Evolutionary conservation across 768 basidiomycete genomes (phyloP), one percentile per base, ranked within the genome.

Genomic region (Rhizopogon vulgaris): DNA sequence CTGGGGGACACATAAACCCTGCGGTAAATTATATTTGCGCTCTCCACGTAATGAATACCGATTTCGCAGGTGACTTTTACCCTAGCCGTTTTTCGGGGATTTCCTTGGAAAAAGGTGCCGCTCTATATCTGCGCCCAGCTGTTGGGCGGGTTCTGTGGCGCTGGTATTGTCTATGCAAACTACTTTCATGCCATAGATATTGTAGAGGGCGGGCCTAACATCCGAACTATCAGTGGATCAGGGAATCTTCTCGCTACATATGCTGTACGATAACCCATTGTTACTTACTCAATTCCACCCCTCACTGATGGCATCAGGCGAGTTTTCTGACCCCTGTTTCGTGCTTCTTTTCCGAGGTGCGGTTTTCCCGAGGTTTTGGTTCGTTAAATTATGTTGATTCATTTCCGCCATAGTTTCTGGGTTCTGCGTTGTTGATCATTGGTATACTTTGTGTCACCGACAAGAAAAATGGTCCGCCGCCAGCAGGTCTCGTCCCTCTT

Each of bases 51-150:
- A 27, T 17, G 15, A 28, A 49, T 60, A n/a, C 62, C 25, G 34
- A 25, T 38, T n/a, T 8, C 4, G 28, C 22, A 85, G 83, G 75
- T 90, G 24, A 92, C 90, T 15, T 66, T 92, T 46, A 75, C 81
- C 12, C 60, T 90, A 41, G 86, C 85, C 4, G 71, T 79, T 2
- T 82, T 82, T 65, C 80, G 89, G 56, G 76, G 75, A 41, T 90
- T 92, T 67, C 87, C 90, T 0, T 86, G 86, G 84, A 76, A 74
- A 57, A 91, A 91, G 63, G 90, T 90, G 0, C 90, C 90, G 0
- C 74, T 58, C 18, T 90, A 82, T 63, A 77, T 86, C 41, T 60
- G 80, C 45, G 77, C 83, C 0, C 86, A 88, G 62, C 52, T 84
- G 17, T 63, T 87, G 45, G 86, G 85, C 18, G 84, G 69, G 4